phyloP scores from a whole-genome alignment of 2,329 filamentous ascomycete genomes.

The Colletotrichum chlorophyti region DNA sequence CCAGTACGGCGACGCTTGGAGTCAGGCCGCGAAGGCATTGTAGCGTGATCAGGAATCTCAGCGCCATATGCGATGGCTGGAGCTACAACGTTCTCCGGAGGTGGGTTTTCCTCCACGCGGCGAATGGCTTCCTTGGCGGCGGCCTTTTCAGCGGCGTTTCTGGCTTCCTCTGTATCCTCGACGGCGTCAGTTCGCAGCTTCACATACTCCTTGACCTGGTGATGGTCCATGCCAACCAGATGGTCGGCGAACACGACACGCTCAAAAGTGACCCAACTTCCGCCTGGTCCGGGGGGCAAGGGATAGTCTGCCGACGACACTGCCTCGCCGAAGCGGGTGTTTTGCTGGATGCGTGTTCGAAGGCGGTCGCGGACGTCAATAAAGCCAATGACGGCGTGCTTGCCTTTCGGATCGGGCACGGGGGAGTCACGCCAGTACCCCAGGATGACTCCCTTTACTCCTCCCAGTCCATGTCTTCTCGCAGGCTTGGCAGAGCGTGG shows the following conservation, averaged over 20 bases:
- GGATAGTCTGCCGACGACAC: conserved; percentile 47
- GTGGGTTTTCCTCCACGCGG: conserved; percentile 50
- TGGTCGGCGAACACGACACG: conserved; percentile 65
- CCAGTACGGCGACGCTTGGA: conserved; percentile 56
- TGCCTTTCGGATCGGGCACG: conserved; percentile 53
- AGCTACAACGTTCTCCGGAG: conserved; percentile 48
- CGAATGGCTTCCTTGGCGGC: conserved; percentile 56
- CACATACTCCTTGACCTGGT: conserved; percentile 68
- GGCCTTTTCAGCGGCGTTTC: conserved; percentile 44
- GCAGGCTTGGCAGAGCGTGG: conserved; percentile 20
- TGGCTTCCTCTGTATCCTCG: conserved; percentile 47
- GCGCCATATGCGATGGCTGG: conserved; percentile 59
- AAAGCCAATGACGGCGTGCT: conserved; percentile 67
- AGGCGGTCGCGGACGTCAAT: conserved; percentile 67
- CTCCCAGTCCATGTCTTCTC: conserved; percentile 32
- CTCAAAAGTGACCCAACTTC: conserved; percentile 70
- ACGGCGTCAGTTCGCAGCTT: conserved; percentile 54
- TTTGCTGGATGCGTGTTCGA: conserved; percentile 62
- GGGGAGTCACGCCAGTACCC: conserved; percentile 68
- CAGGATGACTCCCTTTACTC: conserved; percentile 56
- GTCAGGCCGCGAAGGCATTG: conserved; percentile 42
- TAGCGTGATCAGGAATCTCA: conserved; percentile 52
- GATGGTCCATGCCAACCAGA: conserved; percentile 60
- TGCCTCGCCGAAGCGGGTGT: conserved; percentile 54
- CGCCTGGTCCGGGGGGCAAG: conserved; percentile 64